phyloP scores from a whole-genome alignment of 805 yeast species.

The Teunomyces stri region DNA sequence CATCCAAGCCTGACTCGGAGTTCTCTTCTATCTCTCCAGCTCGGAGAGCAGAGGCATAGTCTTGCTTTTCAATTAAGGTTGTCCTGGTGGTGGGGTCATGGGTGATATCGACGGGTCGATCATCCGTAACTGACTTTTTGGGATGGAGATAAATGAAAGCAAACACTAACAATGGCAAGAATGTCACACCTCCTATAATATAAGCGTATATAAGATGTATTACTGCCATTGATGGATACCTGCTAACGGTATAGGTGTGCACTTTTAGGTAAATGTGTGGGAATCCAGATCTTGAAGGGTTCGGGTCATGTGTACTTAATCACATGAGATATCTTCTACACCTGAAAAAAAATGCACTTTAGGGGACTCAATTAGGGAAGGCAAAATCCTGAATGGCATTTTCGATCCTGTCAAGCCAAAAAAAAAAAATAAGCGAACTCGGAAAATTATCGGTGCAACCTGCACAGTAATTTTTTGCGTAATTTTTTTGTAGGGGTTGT shows the following conservation, averaged over 20 bases:
- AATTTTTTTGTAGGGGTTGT: not conserved
- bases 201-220: slow-evolving; percentile 35
- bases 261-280: not conserved
- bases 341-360: not conserved
- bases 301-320: not conserved
- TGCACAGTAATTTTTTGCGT: not conserved
- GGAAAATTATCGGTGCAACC: not conserved
- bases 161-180: slow-evolving; percentile 58
- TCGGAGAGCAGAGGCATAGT: slow-evolving; percentile 40
- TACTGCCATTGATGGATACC: not conserved
- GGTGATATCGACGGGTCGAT: slow-evolving; percentile 9
- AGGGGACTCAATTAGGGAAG: not conserved
- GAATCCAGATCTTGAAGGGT: not conserved
- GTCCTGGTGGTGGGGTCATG: not conserved
- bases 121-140: slow-evolving; percentile 11
- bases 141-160: slow-evolving; percentile 41
- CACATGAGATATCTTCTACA: not conserved
- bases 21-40: slow-evolving; percentile 67
- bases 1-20: slow-evolving; percentile 58
- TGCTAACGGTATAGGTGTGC: not conserved
- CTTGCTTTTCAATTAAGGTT: slow-evolving; percentile 14
- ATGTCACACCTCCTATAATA: slow-evolving; percentile 77
- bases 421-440: slow-evolving; percentile 1
- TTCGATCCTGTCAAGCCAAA: slow-evolving; percentile 1
- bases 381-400: not conserved